Evolutionary conservation across 306 rosid species (phyloP).

Genomic region (Elaeagnus macrophylla): DNA sequence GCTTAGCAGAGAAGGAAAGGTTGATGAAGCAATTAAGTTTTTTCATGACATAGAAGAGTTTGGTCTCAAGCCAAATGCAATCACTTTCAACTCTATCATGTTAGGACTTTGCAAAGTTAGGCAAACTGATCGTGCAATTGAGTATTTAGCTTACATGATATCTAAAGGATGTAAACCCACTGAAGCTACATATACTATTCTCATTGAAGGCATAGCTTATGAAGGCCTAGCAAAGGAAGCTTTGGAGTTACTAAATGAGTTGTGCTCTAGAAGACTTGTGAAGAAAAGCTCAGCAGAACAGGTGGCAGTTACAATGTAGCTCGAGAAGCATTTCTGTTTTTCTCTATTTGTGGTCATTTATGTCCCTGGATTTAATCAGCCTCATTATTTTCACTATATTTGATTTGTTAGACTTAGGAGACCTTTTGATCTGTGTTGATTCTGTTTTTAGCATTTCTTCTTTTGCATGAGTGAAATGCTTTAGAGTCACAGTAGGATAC

Average conservation of each 20-base stretch:
- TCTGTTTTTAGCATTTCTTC: slow-evolving; percentile 3
- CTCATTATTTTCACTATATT: background rate
- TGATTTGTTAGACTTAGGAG: background rate
- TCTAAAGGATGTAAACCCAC: slow-evolving; percentile 72
- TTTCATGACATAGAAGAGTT: slow-evolving; percentile 55
- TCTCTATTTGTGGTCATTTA: slow-evolving; percentile 2
- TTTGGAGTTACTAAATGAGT: slow-evolving; percentile 54
- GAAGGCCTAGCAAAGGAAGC: slow-evolving; percentile 90
- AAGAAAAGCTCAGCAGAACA: slow-evolving; percentile 71
- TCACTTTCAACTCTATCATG: slow-evolving; percentile 70
- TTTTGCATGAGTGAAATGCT: background rate
- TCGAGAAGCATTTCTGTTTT: slow-evolving; percentile 7
- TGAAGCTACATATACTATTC: slow-evolving; percentile 82
- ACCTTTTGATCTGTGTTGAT: background rate
- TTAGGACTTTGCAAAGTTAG: slow-evolving; percentile 73
- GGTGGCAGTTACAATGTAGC: slow-evolving; percentile 49
- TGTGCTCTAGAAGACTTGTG: slow-evolving; percentile 64
- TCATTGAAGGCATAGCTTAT: slow-evolving; percentile 77
- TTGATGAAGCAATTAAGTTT: slow-evolving; percentile 44
- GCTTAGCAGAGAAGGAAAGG: slow-evolving; percentile 75
- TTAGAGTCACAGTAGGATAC: too few species aligned
- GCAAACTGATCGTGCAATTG: slow-evolving; percentile 70
- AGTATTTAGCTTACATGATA: slow-evolving; percentile 67
- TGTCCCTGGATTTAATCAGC: slow-evolving; percentile 16
- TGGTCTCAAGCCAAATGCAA: slow-evolving; percentile 49